Conservation (phyloP, 2,329 filamentous ascomycete genomes). For the Madurella mycetomatis region DNA sequence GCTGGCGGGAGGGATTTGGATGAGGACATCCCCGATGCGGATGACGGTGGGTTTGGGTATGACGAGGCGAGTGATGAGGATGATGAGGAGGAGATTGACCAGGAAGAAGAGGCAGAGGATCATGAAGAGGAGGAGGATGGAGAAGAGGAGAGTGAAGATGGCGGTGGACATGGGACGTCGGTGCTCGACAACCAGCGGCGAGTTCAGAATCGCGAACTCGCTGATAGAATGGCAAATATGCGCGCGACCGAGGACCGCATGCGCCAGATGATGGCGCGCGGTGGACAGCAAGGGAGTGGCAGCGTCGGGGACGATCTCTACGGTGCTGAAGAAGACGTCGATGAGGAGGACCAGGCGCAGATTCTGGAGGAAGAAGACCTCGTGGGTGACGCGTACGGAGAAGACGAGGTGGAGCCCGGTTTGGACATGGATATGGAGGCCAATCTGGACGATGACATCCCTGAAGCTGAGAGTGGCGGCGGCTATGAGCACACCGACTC, state of each 20-base stretch:
- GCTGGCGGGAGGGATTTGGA: conserved; percentile 55
- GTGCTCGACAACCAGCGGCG: neutral
- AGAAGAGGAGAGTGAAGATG: conserved; percentile 17
- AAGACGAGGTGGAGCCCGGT: conserved; percentile 26
- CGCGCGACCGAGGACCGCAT: conserved; percentile 58
- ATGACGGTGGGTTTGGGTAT: conserved; percentile 49
- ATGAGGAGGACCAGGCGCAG: conserved; percentile 50
- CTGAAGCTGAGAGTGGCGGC: conserved; percentile 57
- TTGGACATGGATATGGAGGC: conserved; percentile 56
- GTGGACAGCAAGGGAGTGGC: conserved; percentile 35
- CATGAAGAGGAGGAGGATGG: conserved; percentile 29
- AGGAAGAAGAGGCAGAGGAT: conserved; percentile 32
- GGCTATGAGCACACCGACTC: conserved; percentile 76
- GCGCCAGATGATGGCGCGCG: conserved; percentile 52
- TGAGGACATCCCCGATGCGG: conserved; percentile 68
- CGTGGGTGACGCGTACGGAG: conserved; percentile 32
- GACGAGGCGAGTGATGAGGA: conserved; percentile 42
- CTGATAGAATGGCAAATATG: conserved; percentile 48
- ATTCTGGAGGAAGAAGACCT: conserved; percentile 63
- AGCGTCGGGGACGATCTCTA: conserved; percentile 43
- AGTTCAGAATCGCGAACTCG: conserved; percentile 40
- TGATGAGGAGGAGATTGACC: conserved; percentile 33
- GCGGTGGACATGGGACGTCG: conserved; percentile 7
- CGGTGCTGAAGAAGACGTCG: conserved; percentile 43
- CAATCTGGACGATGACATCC: conserved; percentile 68